These are phyloP conservation scores for Teratosphaeria epicoccoides DNA, from an alignment of 2,329 filamentous ascomycete species.

Conservation along the genomic window DNA sequence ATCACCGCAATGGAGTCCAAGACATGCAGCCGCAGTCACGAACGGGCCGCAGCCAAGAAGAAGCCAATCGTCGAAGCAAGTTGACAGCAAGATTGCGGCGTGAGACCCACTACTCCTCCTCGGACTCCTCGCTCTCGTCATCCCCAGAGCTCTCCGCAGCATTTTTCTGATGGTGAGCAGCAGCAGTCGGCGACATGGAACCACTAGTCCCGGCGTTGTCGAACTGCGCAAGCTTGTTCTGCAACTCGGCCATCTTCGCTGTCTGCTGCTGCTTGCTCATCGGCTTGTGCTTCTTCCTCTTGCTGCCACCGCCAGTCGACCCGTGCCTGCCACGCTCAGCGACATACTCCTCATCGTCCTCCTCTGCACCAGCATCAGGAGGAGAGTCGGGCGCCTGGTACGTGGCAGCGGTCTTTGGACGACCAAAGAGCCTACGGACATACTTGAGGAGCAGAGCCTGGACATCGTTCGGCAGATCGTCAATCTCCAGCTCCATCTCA, in stretches of 20 bases:
- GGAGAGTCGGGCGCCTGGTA: conserved; percentile 12
- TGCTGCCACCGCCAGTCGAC: conserved; percentile 31
- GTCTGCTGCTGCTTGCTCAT: conserved; percentile 66
- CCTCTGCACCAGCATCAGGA: conserved; percentile 27
- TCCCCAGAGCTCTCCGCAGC: conserved; percentile 18
- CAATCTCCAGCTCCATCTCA: conserved; percentile 56
- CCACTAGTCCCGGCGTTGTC: conserved; percentile 13
- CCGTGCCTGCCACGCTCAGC: conserved; percentile 26
- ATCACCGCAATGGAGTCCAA: background rate
- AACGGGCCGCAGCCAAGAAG: background rate
- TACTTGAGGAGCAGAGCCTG: conserved; percentile 47
- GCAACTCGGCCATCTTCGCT: conserved; percentile 52
- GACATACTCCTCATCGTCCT: conserved; percentile 41
- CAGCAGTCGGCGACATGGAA: conserved; percentile 12
- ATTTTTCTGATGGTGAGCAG: background rate
- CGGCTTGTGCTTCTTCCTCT: conserved; percentile 64
- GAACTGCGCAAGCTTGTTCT: conserved; percentile 43
- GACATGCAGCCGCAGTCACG: background rate
- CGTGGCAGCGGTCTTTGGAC: conserved; percentile 9
- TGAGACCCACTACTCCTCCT: conserved; percentile 22
- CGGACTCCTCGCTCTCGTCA: conserved; percentile 26
- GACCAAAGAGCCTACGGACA: conserved; percentile 36
- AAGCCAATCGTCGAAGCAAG: background rate
- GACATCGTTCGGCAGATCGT: conserved; percentile 45
- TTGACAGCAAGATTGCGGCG: background rate